Evolutionary conservation across 257 asterid species (phyloP), one percentile per base, ranked within the genome.

Genomic region (Coffea eugenioides): DNA sequence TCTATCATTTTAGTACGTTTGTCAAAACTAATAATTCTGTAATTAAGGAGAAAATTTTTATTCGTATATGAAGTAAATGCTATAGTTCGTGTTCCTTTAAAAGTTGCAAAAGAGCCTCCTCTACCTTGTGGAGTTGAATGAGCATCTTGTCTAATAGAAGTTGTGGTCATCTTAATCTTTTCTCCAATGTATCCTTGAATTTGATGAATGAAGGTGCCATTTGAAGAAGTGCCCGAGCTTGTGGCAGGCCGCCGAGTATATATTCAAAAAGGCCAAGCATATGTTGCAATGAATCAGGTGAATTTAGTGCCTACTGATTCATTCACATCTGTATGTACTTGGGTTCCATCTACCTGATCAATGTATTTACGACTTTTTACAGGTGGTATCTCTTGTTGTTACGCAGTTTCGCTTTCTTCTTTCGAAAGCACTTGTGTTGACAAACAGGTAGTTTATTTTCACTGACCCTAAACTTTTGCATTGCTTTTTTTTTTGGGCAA

Each of bases 151-250:
- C 18, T 25, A 27, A 7, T 54, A 20, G 39, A 20, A 76, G 54
- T 81, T 77, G 70, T 79, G 82, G 77, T 79, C 73, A 67, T 65
- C 69, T 80, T 81, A 25, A 48, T 75, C 72, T 23, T 39, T 74
- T 73, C 75, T 64, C 23, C 51, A 15, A 49, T 1, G 4, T 25
- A 57, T 77, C 34, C 64, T 79, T 65, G 23, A 76, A 57, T 79
- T 61, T 71, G 70, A 66, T 67, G 31, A 80, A 57, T 88, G 71
- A 84, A 95, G 99, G 99, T 92, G 74, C 99, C 99, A 73, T 94
- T 96, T 88, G 98, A 94, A 88, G 93, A 88, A 93, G 99, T 96
- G 85, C 95, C 95, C 11, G 97, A 96, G 77, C 97, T 94, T 81
- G 99, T 94, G 74, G 95, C 95, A 15, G 84, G 72, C 83, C 97